Percentiles rank a stretch among this genome's conserved stretches.
These are phyloP conservation scores for Penicillium polonicum DNA, from an alignment of 2,329 filamentous ascomycete genomes.

Conservation along the genomic window DNA sequence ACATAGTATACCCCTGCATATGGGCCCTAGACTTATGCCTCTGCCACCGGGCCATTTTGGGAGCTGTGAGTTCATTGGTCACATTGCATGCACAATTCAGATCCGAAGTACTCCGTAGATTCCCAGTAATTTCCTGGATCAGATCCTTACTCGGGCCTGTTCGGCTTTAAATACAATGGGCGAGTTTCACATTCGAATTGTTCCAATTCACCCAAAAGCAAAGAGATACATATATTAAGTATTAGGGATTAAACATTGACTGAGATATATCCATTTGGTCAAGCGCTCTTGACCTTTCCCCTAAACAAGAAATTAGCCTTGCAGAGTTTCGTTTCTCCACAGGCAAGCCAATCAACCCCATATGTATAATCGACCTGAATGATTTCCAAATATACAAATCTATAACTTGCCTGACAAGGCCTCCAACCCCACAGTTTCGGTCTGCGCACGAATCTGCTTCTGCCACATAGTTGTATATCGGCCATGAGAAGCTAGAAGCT, in stretches of 20 bases:
- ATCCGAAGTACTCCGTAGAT: not conserved
- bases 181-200: not conserved
- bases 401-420: not conserved
- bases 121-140: not conserved
- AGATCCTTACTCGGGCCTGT: not conserved
- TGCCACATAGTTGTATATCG: constrained; percentile 3
- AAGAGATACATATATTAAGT: not conserved
- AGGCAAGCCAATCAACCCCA: not conserved
- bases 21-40: not conserved
- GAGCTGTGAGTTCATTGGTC: not conserved
- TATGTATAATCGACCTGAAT: not conserved
- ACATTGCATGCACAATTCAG: too few relatives aligned
- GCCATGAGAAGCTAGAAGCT: not conserved
- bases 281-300: not conserved
- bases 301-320: not conserved
- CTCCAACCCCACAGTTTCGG: not conserved
- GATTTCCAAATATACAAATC: not conserved
- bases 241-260: not conserved
- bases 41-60: not conserved
- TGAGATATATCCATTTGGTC: not conserved
- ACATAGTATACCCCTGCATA: not conserved
- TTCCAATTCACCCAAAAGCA: not conserved
- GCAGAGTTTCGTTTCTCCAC: not conserved
- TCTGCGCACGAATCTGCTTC: constrained; percentile 3
- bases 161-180: not conserved